Evolutionary conservation across 306 rosid genomes (phyloP).

Genomic region (Betula pendula): DNA sequence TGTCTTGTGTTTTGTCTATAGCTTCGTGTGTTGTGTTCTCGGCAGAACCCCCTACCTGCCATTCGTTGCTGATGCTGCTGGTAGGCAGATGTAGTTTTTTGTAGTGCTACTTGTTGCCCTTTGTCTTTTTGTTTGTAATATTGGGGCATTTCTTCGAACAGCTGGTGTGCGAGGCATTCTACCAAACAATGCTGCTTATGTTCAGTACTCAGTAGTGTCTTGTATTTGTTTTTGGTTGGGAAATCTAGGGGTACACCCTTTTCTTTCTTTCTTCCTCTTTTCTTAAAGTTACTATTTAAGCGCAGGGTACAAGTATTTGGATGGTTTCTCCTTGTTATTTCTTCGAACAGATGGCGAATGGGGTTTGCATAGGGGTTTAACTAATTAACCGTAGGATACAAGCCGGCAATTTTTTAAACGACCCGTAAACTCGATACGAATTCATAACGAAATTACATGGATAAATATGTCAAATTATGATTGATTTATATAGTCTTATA

Average conservation of each 20-base stretch:
- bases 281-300: neutral
- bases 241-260: neutral
- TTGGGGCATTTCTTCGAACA: neutral
- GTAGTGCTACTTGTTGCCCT: too few relatives aligned
- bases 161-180: neutral
- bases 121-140: neutral
- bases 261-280: neutral
- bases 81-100: conserved; percentile 55
- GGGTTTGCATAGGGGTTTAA: too few relatives aligned
- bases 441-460: too few relatives aligned
- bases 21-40: conserved; percentile 50
- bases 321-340: too few relatives aligned
- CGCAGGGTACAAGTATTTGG: neutral
- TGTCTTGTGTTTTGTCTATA: conserved; percentile 58
- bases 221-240: neutral
- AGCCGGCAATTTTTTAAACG: too few relatives aligned
- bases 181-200: neutral
- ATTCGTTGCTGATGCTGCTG: conserved; percentile 86
- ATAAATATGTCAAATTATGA: too few relatives aligned
- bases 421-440: too few relatives aligned
- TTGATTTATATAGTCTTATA: too few relatives aligned
- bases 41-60: conserved; percentile 81
- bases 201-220: neutral
- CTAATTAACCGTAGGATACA: too few relatives aligned
- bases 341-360: neutral